Conservation (phyloP, 768 basidiomycete species). For the Leccinum arenicola region DNA sequence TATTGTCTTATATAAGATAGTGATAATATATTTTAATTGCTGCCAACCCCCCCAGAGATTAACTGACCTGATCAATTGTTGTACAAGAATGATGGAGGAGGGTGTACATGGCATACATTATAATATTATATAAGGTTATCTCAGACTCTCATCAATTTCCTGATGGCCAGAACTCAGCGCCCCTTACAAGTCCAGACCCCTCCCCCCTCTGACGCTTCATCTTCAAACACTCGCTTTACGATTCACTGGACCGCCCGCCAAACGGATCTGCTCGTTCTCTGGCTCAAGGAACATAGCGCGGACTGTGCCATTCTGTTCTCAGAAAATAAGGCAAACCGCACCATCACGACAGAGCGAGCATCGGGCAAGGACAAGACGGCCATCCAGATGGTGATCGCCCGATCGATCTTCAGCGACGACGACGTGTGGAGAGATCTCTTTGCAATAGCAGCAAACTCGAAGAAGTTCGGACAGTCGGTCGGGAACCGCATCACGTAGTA, state of each 20-base stretch:
- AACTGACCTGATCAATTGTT: too few relatives aligned
- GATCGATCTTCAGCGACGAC: background rate
- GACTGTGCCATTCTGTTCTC: background rate
- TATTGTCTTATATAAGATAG: too few relatives aligned
- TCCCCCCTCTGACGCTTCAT: too few relatives aligned
- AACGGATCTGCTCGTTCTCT: background rate
- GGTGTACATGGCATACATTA: too few relatives aligned
- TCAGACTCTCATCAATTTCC: too few relatives aligned
- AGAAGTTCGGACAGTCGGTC: background rate
- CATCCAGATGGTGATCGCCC: background rate
- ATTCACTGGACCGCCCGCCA: background rate
- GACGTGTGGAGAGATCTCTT: rapidly evolving
- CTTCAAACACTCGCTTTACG: too few relatives aligned
- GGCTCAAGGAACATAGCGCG: background rate
- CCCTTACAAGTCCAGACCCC: too few relatives aligned
- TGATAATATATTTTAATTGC: too few relatives aligned
- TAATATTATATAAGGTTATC: too few relatives aligned
- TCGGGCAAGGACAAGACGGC: background rate
- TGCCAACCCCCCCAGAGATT: too few relatives aligned
- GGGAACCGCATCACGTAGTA: background rate
- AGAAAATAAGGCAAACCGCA: background rate
- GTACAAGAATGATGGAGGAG: too few relatives aligned
- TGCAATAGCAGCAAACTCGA: background rate
- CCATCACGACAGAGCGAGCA: background rate
- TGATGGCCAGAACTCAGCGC: too few relatives aligned